A percentile compares a stretch with the other conserved stretches of the same genome.
Conservation (phyloP, 768 basidiomycete genomes). For the Pulveroboletus frians region DNA sequence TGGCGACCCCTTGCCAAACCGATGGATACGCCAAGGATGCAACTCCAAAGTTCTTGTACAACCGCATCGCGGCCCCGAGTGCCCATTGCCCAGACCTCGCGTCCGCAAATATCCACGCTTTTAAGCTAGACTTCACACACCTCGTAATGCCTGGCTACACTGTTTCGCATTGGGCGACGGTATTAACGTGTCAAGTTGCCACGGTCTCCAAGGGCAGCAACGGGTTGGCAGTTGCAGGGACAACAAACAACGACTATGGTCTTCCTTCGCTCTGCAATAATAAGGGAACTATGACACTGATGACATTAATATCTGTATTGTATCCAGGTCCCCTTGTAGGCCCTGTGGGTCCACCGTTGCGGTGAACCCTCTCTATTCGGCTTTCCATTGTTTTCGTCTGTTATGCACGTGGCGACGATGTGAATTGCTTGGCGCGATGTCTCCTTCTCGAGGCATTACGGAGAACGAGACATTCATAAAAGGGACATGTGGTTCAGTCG, state of each 20-base stretch:
- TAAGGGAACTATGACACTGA: neutral
- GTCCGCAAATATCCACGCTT: neutral
- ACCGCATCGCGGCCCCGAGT: neutral
- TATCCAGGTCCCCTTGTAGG: slow-evolving; percentile 18
- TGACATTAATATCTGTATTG: slow-evolving; percentile 7
- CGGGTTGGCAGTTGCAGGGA: slow-evolving; percentile 10
- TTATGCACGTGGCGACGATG: too few species aligned
- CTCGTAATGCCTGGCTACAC: neutral
- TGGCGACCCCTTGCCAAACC: neutral
- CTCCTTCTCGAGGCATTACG: neutral
- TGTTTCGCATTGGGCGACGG: neutral
- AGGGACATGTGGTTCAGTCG: neutral
- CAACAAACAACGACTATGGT: neutral
- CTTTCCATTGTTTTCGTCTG: neutral
- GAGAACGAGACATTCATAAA: slow-evolving; percentile 12
- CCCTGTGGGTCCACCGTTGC: slow-evolving; percentile 18
- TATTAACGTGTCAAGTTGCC: neutral
- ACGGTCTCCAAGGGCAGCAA: slow-evolving; percentile 10
- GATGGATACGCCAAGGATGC: neutral
- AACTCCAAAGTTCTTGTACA: neutral
- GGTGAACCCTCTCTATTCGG: neutral
- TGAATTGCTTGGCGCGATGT: neutral
- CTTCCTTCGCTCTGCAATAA: neutral
- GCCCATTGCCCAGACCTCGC: neutral
- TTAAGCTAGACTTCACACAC: neutral